Evolutionary conservation across 495 filamentous ascomycete genomes (phyloP), one percentile per base, ranked within the genome.

Genomic region (Alectoria sarmentosa): DNA sequence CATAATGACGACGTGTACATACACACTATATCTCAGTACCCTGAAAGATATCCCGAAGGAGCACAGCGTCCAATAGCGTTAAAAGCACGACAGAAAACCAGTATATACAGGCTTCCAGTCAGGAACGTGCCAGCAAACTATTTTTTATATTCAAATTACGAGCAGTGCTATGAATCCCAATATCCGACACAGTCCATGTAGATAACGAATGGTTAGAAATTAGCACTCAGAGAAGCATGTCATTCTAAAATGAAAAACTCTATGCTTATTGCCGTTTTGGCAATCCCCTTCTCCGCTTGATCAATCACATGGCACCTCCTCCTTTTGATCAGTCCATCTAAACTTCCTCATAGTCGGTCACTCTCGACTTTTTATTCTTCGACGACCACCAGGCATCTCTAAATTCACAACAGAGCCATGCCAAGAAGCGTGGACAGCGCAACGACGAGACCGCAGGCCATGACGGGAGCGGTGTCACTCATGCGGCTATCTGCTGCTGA

Each of bases 361-460:
- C 1, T 7, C 14, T 32, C 23, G 1, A 54, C 13, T 32, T 5
- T 0, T 8, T 30, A 2, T 32, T 34, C 52, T 4, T 34, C 15
- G 6, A 34, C 5, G 21, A 34, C 34, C 30, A 21, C 17, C 21
- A 2, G 28, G 13, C 21, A 41, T 41, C 3, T 30, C 36, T 59
- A 30, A 17, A 28, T 41, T 69, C 60, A 88, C 70, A 89, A 70
- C 30, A 92, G 69, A 44, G 85, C 72, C 39, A 87, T 85, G 39
- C 89, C 89, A 54, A 87, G 77, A 28, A 92, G 60, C 28, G 84
- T 84, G 57, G 88, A 87, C 30, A 81, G 55, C 11, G 82, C 66
- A 23, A 84, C 84, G 46, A 86, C 70, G 4, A 80, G 71, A 7
- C 82, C 77, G 57, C 88, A 72, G 34, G 80, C 68, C 42, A 88